phyloP scores from a whole-genome alignment of 176 grass and related monocot species.

The Bolboschoenus planiculmis region DNA sequence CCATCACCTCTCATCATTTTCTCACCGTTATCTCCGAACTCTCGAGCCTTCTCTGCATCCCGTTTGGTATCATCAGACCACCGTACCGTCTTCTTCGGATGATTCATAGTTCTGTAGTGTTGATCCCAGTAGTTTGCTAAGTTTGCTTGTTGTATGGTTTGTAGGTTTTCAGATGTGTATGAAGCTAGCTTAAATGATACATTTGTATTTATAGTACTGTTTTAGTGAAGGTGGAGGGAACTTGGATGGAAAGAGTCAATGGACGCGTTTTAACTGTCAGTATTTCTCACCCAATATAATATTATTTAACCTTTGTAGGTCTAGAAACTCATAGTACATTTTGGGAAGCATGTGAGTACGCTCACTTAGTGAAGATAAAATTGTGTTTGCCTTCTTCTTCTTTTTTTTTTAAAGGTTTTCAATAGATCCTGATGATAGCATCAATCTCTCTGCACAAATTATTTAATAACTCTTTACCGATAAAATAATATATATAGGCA shows the following conservation, averaged over 20 bases:
- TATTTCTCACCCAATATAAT: not conserved
- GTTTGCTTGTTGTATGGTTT: not conserved
- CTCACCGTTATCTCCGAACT: not conserved
- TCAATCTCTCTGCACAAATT: not conserved
- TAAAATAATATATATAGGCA: too few species aligned
- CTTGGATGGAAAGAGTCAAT: not conserved
- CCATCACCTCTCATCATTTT: not conserved
- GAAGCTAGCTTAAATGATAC: not conserved
- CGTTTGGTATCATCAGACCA: not conserved
- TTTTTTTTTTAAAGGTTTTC: not conserved
- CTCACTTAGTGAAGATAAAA: not conserved
- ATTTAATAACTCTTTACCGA: not conserved
- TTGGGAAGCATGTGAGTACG: not conserved
- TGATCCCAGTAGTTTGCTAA: not conserved
- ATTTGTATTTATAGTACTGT: not conserved
- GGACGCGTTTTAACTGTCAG: not conserved
- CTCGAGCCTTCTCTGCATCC: not conserved
- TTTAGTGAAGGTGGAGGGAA: not conserved
- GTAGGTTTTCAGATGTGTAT: not conserved
- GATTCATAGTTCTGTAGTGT: not conserved
- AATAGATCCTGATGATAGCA: not conserved
- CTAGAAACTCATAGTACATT: not conserved
- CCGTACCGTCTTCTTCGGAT: not conserved
- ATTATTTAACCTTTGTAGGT: not conserved
- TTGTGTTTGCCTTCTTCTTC: not conserved